Conservation (phyloP, 495 filamentous ascomycete genomes). For the Penicillium alfredii region DNA sequence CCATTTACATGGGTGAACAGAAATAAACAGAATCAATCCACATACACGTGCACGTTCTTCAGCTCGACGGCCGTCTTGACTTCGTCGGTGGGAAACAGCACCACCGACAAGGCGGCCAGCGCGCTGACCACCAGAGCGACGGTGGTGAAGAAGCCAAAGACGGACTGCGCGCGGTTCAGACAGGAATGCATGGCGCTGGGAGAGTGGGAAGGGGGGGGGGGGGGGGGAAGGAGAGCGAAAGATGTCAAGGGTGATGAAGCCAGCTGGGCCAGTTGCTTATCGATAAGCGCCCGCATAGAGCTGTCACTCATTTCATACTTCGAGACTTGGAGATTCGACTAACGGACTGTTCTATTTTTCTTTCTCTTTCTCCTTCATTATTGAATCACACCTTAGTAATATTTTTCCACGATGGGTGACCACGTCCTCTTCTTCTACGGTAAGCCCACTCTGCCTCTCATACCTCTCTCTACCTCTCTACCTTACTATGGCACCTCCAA, state of each 20-base stretch:
- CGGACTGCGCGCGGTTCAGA: slow-evolving; percentile 76
- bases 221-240: not conserved
- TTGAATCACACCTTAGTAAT: not conserved
- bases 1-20: slow-evolving; percentile 2
- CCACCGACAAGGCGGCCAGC: slow-evolving; percentile 69
- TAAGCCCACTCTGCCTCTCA: slow-evolving; percentile 25
- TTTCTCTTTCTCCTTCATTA: not conserved
- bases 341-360: no score
- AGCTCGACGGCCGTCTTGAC: slow-evolving; percentile 60
- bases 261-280: slow-evolving; percentile 28
- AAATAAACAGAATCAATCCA: slow-evolving; percentile 10
- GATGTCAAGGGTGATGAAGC: slow-evolving; percentile 24
- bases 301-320: no score
- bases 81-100: slow-evolving; percentile 59
- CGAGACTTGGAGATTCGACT: no score
- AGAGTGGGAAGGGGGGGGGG: not conserved
- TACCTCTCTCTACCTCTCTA: not conserved
- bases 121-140: slow-evolving; percentile 77
- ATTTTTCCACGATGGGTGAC: slow-evolving; percentile 32
- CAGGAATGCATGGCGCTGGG: slow-evolving; percentile 72
- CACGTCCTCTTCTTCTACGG: slow-evolving; percentile 55
- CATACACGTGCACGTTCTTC: slow-evolving; percentile 83
- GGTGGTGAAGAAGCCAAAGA: slow-evolving; percentile 97
- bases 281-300: no score
- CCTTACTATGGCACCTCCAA: no score